Conservation (phyloP, 129 eudicot genomes). For the Pittosporum tobira region DNA sequence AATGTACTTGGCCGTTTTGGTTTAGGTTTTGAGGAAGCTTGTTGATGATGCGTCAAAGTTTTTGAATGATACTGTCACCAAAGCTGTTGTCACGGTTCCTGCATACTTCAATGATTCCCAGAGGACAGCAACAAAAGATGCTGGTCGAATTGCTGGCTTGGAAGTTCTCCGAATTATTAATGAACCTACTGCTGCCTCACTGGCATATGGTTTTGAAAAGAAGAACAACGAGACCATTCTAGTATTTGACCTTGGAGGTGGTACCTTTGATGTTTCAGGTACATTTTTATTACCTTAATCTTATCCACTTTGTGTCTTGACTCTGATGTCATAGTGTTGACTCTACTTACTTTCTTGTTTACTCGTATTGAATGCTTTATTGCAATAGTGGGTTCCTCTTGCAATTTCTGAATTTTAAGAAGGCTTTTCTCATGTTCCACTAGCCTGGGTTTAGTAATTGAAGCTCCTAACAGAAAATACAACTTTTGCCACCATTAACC, state of each 20-base stretch:
- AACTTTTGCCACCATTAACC: no score
- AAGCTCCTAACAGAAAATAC: no score
- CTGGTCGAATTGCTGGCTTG: slow-evolving; percentile 92
- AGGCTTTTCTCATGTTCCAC: no score
- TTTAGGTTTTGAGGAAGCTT: slow-evolving; percentile 87
- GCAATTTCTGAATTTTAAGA: neutral
- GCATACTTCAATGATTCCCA: slow-evolving; percentile 97
- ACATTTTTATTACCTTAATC: neutral
- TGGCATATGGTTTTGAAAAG: slow-evolving; percentile 95
- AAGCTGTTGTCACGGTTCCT: slow-evolving; percentile 96
- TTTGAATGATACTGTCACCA: slow-evolving; percentile 76
- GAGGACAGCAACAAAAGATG: slow-evolving; percentile 94
- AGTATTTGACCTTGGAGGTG: slow-evolving; percentile 94
- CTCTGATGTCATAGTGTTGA: neutral
- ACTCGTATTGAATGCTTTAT: neutral
- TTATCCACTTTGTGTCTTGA: neutral
- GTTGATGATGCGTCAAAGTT: slow-evolving; percentile 96
- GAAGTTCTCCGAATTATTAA: slow-evolving; percentile 91
- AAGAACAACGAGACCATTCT: slow-evolving; percentile 85
- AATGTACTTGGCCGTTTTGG: neutral
- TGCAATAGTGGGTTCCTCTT: neutral
- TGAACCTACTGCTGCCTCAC: slow-evolving; percentile 95
- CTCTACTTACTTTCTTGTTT: neutral
- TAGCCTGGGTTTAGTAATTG: no score
- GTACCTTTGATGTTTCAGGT: slow-evolving; percentile 99